Conservation (phyloP, 2,329 filamentous ascomycete species). For the Sphaerostilbella broomeana region DNA sequence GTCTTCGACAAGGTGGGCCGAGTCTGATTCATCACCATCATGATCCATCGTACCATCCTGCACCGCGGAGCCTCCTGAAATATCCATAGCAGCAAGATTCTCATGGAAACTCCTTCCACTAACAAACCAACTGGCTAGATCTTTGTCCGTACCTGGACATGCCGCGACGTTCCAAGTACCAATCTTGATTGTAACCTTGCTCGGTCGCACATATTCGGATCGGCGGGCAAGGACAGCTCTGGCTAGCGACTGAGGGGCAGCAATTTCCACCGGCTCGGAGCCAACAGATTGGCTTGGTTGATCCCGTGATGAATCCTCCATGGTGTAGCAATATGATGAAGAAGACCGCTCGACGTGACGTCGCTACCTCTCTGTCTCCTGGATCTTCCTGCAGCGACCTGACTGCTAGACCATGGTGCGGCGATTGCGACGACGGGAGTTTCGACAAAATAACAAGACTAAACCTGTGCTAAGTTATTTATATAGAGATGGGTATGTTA, state of each 20-base stretch:
- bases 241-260: slow-evolving; percentile 51
- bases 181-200: slow-evolving; percentile 75
- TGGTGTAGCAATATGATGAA: slow-evolving; percentile 14
- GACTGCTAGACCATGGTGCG: slow-evolving; percentile 31
- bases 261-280: slow-evolving; percentile 39
- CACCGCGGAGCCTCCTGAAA: slow-evolving; percentile 34
- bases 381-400: slow-evolving; percentile 13
- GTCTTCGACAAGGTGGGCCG: slow-evolving; percentile 44
- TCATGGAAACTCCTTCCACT: slow-evolving; percentile 64
- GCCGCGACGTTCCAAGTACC: slow-evolving; percentile 94
- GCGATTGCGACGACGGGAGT: slow-evolving; percentile 8
- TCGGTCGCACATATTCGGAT: slow-evolving; percentile 70
- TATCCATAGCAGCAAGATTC: slow-evolving; percentile 49
- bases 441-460: too few species aligned
- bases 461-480: too few species aligned
- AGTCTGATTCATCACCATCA: slow-evolving; percentile 27
- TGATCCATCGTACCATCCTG: slow-evolving; percentile 27
- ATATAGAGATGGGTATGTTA: too few species aligned
- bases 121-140: slow-evolving; percentile 84
- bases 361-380: slow-evolving; percentile 21
- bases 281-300: slow-evolving; percentile 27
- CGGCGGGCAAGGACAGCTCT: slow-evolving; percentile 64
- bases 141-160: slow-evolving; percentile 76
- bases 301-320: slow-evolving; percentile 23
- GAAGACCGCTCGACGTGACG: slow-evolving; percentile 18